Evolutionary conservation across 148 eudicot genomes (phyloP), one percentile per base, ranked within the genome.

Genomic region (Nepenthes mirabilis): DNA sequence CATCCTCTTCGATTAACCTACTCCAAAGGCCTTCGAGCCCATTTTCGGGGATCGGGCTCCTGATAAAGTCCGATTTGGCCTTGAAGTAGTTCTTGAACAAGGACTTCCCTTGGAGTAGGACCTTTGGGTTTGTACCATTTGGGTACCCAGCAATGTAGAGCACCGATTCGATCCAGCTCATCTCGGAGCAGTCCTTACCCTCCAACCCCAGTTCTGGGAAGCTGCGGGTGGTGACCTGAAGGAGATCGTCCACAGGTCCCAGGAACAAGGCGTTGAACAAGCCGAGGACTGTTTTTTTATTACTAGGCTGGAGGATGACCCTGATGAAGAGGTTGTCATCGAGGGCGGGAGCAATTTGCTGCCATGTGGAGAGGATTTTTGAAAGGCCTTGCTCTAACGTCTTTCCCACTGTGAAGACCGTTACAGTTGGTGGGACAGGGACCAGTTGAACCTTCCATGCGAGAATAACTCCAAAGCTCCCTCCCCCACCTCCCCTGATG

Each of bases 1-100:
- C 34, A 1, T 12, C 48, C 43, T 14, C 66, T 11, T 50, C 32
- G 2, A 4, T 7, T 51, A 14, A 6, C 33, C 52, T 7, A 53
- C 43, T 63, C 66, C 57, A 63, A 6, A 63, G 58, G 14, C 43
- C 56, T 5, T 63, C 35, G 2, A 52, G 35, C 36, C 66, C 66
- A 2, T 14, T 11, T 9, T 36, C 43, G 11, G 66, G 57, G 45
- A 63, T 53, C 6, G 66, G 66, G 0, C 4, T 36, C 2, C 33
- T 11, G 57, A 63, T 13, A 32, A 35, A 63, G 36, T 63, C 66
- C 2, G 66, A 63, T 37, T 63, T 63, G 1, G 40, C 36, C 33
- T 61, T 49, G 59, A 33, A 47, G 32, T 32, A 8, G 34, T 13
- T 33, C 23, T 13, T 49, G 55, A 10, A 32, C 36, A 34, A 13